These are phyloP conservation scores for Candida patagonica DNA, from an alignment of 805 yeast genomes.

Conservation along the genomic window DNA sequence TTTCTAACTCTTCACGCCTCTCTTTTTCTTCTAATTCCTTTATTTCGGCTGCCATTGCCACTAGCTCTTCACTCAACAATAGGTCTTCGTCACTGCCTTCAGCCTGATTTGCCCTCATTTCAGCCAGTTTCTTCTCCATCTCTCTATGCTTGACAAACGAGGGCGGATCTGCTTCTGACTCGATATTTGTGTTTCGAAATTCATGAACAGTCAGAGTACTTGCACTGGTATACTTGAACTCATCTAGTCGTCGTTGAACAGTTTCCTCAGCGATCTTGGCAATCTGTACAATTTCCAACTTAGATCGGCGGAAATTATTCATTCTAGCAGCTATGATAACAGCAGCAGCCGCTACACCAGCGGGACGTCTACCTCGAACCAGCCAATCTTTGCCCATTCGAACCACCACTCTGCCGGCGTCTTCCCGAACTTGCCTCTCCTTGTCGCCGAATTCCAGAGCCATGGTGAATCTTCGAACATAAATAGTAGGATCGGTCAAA, in stretches of 20 bases:
- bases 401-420: slow-evolving; percentile 78
- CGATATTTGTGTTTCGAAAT: slow-evolving; percentile 45
- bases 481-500: slow-evolving; percentile 86
- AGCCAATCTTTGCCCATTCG: slow-evolving; percentile 95
- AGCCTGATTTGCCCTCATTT: slow-evolving; percentile 11
- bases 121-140: slow-evolving; percentile 31
- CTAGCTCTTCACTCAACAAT: slow-evolving; percentile 4
- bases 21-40: slow-evolving; percentile 2
- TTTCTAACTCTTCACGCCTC: slow-evolving; percentile 4
- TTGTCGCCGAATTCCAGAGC: slow-evolving; percentile 68
- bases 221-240: slow-evolving; percentile 70
- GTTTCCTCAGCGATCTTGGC: slow-evolving; percentile 95
- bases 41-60: slow-evolving; percentile 8
- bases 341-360: slow-evolving; percentile 98
- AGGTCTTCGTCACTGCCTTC: slow-evolving; percentile 9
- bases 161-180: slow-evolving; percentile 66
- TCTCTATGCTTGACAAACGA: slow-evolving; percentile 58
- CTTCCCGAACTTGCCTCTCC: slow-evolving; percentile 62
- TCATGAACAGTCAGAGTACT: slow-evolving; percentile 63
- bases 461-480: slow-evolving; percentile 89
- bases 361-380: slow-evolving; percentile 93
- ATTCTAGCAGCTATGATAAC: slow-evolving; percentile 87
- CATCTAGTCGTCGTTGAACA: slow-evolving; percentile 79
- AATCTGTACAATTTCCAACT: slow-evolving; percentile 87
- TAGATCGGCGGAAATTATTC: slow-evolving; percentile 89